Evolutionary conservation across 768 basidiomycete species (phyloP).

Genomic region (Boletus eberwhitei): DNA sequence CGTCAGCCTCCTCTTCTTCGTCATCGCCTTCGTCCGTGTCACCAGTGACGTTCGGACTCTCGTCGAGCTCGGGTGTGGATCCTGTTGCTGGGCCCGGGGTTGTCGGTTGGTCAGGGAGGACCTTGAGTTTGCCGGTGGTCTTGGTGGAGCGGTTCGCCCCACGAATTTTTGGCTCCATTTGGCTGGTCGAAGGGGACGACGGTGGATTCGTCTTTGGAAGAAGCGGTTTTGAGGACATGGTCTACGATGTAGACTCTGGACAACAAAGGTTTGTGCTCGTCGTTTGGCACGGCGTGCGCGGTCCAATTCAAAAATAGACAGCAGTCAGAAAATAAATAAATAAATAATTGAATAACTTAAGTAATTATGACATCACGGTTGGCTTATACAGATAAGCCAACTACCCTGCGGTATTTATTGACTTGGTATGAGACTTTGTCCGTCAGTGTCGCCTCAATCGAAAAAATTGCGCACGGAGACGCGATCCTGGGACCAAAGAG

Average conservation of each 20-base stretch:
- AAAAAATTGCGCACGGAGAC: neutral
- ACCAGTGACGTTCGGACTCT: constrained; percentile 47
- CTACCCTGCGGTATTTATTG: too few relatives aligned
- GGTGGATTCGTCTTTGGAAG: constrained; percentile 30
- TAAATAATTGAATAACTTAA: neutral
- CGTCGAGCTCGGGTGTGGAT: constrained; percentile 31
- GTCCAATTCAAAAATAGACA: constrained; percentile 13
- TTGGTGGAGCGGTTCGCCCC: constrained; percentile 80
- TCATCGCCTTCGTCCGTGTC: constrained; percentile 75
- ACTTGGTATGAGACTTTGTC: too few relatives aligned
- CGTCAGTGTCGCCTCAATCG: too few relatives aligned
- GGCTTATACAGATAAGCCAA: too few relatives aligned
- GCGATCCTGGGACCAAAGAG: neutral
- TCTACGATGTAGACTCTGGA: neutral
- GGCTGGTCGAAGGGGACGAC: constrained; percentile 4
- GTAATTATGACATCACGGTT: too few relatives aligned
- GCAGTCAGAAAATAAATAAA: neutral
- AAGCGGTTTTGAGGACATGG: constrained; percentile 32
- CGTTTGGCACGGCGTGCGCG: constrained; percentile 9
- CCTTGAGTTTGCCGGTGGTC: constrained; percentile 82
- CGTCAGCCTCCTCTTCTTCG: constrained; percentile 49
- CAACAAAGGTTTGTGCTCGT: constrained; percentile 11
- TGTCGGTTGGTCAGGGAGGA: constrained; percentile 82
- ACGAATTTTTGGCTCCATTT: constrained; percentile 51
- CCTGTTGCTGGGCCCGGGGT: constrained; percentile 33